Evolutionary conservation across 2,329 filamentous ascomycete genomes (phyloP).

Genomic region (Trichoderma oligosporum): DNA sequence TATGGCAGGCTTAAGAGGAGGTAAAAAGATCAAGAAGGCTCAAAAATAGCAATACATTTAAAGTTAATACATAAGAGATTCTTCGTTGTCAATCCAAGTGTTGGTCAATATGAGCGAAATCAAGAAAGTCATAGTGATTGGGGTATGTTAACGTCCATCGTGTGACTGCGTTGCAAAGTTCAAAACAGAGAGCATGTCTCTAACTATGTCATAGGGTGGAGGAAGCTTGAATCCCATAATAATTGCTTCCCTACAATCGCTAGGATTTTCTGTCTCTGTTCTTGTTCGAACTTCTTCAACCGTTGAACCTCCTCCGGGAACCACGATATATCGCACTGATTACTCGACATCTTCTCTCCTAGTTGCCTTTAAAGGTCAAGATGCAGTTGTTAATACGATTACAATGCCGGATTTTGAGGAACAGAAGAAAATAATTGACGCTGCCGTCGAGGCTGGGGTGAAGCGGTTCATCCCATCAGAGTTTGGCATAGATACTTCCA

Average conservation of each 20-base stretch:
- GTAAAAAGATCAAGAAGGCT: background rate
- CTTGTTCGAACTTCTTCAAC: background rate
- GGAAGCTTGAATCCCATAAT: background rate
- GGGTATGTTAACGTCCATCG: background rate
- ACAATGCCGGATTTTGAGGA: background rate
- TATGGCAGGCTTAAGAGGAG: background rate
- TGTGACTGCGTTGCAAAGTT: background rate
- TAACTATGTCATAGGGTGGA: background rate
- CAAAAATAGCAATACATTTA: background rate
- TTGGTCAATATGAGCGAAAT: background rate
- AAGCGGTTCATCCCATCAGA: background rate
- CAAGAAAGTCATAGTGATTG: background rate
- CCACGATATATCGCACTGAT: background rate
- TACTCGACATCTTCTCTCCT: background rate
- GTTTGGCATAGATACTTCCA: slow-evolving; percentile 2
- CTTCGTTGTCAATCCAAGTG: background rate
- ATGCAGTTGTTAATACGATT: slow-evolving; percentile 4
- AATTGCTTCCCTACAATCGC: background rate
- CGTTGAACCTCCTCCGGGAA: background rate
- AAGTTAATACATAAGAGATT: too few relatives aligned
- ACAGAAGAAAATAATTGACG: slow-evolving; percentile 7
- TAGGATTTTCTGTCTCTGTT: background rate
- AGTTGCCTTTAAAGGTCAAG: background rate
- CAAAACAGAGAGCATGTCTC: background rate
- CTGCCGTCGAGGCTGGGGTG: background rate